Base-by-base conservation (phyloP, 2,329 filamentous ascomycete genomes). In the Clarireedia monteithiana region DNA sequence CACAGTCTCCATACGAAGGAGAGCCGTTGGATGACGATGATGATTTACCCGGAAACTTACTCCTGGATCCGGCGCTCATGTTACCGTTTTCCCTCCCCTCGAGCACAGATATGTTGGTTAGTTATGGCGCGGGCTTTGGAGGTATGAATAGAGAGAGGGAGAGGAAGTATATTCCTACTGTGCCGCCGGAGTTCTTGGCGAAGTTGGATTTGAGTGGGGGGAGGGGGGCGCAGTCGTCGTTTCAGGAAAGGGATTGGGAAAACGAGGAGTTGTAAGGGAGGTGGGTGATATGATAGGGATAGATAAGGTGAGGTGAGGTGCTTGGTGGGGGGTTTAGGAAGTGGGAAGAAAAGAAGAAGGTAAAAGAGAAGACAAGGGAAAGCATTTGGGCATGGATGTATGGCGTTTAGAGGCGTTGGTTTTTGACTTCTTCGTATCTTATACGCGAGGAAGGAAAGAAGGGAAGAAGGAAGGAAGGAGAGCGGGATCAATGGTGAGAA, bases 41-140 rank as follows among this genome's bases (percentile, higher is more conserved):
- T 46, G 85, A 89, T 58, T 77, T 84, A 14, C 86, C 87, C 0
- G 83, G 89, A 63, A 80, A 88, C 58, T 77, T 96, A 38, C 82
- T 96, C 45, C 73, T 97, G 53, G 91, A 97, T 67, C 90, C 92
- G 3, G 88, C 91, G 2, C 77, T 96, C 58, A 95, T 96, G 80
- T 79, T 99, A 26, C 94, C 94, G 0, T 99, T 99, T 69, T 87
- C 88, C n/a, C 77, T 99, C 27, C 94, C 94, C 1, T 96, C 92
- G 1, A 94, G 90, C 56, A 97, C 91, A 26, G 94, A 99, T 70
- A 99, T 99, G 94, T 79, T 97, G 48, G 83, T 99, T 48, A 92
- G 86, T 62, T 99, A 95, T 67, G 94, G 94, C 0, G 91, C 94
- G 12, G 94, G 94, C 0, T 94, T 97, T 67, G 94, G 94, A 5